These are phyloP conservation scores for Ogataea degrootiae DNA, from an alignment of 805 yeast species.

Conservation along the genomic window DNA sequence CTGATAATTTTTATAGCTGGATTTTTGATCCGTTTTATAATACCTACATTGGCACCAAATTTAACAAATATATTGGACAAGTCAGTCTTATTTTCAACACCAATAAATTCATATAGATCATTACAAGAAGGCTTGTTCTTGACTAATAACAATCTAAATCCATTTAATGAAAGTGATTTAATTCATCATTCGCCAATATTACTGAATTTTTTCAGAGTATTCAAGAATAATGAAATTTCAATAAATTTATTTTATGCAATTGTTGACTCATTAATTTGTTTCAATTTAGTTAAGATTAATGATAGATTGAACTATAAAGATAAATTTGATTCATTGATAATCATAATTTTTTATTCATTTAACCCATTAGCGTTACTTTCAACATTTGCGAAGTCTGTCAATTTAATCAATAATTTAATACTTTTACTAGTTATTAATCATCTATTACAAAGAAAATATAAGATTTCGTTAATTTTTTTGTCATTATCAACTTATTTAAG, in stretches of 20 bases:
- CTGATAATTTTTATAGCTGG: slow-evolving; percentile 12
- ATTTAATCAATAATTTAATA: slow-evolving; percentile 54
- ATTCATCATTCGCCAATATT: slow-evolving; percentile 82
- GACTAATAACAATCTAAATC: slow-evolving; percentile 48
- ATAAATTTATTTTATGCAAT: slow-evolving; percentile 46
- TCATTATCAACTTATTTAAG: slow-evolving; percentile 63
- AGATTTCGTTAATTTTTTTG: slow-evolving; percentile 46
- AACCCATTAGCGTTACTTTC: slow-evolving; percentile 78
- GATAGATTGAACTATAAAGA: slow-evolving; percentile 28
- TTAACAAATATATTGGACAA: slow-evolving; percentile 35
- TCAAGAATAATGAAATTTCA: slow-evolving; percentile 25
- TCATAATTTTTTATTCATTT: slow-evolving; percentile 55
- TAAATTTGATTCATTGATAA: slow-evolving; percentile 16
- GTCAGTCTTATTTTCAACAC: slow-evolving; percentile 67
- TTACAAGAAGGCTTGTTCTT: slow-evolving; percentile 66
- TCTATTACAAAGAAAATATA: slow-evolving; percentile 36
- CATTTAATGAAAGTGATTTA: slow-evolving; percentile 75
- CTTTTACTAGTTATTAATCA: slow-evolving; percentile 44
- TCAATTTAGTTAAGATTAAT: slow-evolving; percentile 47
- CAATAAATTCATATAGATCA: slow-evolving; percentile 63
- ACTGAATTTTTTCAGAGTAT: slow-evolving; percentile 42
- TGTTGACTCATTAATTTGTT: slow-evolving; percentile 56
- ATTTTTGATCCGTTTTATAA: slow-evolving; percentile 19
- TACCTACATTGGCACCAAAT: slow-evolving; percentile 27
- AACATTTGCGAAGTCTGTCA: slow-evolving; percentile 64